Conservation (phyloP, 106 monocot genomes). For the Hemerocallis citrina region DNA sequence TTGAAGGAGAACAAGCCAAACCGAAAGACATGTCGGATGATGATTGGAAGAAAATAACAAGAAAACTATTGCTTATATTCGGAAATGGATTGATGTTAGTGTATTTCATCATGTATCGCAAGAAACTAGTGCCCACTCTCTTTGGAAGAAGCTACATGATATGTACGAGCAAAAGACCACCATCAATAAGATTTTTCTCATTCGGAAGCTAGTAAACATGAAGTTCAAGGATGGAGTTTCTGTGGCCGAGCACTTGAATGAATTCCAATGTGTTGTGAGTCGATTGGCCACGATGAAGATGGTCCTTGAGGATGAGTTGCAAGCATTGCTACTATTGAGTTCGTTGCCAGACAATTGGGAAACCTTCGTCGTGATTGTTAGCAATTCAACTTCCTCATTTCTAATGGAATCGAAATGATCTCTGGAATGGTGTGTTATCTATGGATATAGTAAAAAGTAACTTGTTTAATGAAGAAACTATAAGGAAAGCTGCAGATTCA, state of each 20-base stretch:
- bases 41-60: no score
- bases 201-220: background rate
- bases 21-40: no score
- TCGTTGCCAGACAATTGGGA: no score
- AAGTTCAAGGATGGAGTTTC: background rate
- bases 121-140: no score
- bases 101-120: no score
- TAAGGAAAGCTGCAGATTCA: background rate
- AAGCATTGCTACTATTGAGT: slow-evolving; percentile 1
- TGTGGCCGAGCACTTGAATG: background rate
- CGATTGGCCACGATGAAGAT: slow-evolving; percentile 1
- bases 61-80: no score
- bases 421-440: background rate
- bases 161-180: background rate
- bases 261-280: background rate
- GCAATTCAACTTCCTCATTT: background rate
- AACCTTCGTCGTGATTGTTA: background rate
- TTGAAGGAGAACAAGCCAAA: no score
- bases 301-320: background rate
- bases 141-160: no score
- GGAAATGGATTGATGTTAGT: no score
- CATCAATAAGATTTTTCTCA: background rate
- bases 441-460: background rate
- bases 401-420: no score
- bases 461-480: background rate